Evolutionary conservation across 345 rosid species (phyloP).

Genomic region (Heritiera fomes): DNA sequence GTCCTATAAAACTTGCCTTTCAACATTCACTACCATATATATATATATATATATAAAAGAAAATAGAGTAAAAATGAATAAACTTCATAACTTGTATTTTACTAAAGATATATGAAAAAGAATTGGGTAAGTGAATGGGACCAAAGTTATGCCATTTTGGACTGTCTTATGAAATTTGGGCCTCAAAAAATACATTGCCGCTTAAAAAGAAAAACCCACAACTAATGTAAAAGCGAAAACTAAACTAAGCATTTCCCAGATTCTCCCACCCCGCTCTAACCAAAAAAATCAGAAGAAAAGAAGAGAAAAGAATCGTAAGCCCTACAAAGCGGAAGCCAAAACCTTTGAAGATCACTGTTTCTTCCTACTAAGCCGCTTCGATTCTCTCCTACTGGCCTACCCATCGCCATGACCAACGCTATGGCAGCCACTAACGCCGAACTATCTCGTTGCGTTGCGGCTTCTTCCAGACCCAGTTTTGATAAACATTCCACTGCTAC

Average conservation of each 20-base stretch:
- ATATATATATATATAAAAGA: too few species aligned
- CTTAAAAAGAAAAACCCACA: too few species aligned
- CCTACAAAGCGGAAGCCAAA: background rate
- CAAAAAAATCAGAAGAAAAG: background rate
- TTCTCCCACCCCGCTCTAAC: background rate
- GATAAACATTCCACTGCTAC: background rate
- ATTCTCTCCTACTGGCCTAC: background rate
- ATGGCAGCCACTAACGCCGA: slow-evolving; percentile 26
- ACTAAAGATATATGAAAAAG: too few species aligned
- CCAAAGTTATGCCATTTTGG: background rate
- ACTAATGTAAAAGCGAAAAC: background rate
- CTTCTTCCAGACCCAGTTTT: background rate
- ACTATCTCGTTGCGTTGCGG: slow-evolving; percentile 17
- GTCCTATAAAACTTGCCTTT: too few species aligned
- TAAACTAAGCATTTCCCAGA: background rate
- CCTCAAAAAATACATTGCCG: background rate
- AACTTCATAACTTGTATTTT: too few species aligned
- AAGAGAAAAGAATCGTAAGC: too few species aligned
- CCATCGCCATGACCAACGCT: slow-evolving; percentile 16
- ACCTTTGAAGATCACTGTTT: background rate
- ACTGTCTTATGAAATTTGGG: background rate
- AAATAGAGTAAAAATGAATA: too few species aligned
- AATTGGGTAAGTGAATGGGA: background rate
- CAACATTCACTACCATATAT: too few species aligned
- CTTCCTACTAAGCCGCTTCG: background rate